Percentiles rank a stretch among this genome's conserved stretches.
Conservation (phyloP, 225 moss, liverwort and hornwort genomes). For the Polytrichum commune region DNA sequence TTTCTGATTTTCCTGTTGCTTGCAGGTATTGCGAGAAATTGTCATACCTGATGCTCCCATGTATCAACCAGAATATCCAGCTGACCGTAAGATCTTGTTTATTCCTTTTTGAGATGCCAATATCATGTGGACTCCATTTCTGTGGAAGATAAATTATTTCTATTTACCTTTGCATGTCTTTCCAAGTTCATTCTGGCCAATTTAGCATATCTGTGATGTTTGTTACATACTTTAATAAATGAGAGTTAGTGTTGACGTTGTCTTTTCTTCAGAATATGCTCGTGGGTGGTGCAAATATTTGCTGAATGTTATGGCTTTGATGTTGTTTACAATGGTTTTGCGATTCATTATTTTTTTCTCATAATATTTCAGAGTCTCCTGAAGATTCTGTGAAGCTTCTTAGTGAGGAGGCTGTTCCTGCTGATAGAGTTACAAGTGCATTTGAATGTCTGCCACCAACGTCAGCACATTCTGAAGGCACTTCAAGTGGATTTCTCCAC, state of each 20-base stretch:
- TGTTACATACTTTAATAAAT: not conserved
- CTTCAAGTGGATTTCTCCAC: slow-evolving; percentile 52
- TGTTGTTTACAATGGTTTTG: too few species aligned
- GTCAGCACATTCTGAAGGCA: slow-evolving; percentile 31
- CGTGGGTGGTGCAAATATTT: not conserved
- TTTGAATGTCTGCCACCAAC: slow-evolving; percentile 57
- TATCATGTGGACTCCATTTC: too few species aligned
- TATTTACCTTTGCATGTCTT: not conserved
- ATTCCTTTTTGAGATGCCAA: not conserved
- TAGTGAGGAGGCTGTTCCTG: slow-evolving; percentile 39
- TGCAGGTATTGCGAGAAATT: slow-evolving; percentile 53
- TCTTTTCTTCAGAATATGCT: too few species aligned
- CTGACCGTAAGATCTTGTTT: slow-evolving; percentile 54
- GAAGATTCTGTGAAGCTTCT: slow-evolving; percentile 64
- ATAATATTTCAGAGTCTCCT: slow-evolving; percentile 40
- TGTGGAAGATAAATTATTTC: too few species aligned
- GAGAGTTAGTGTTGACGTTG: not conserved
- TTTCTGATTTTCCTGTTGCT: slow-evolving; percentile 6
- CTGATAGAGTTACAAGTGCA: slow-evolving; percentile 58
- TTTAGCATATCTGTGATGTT: not conserved
- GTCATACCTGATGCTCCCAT: slow-evolving; percentile 79
- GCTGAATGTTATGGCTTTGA: not conserved
- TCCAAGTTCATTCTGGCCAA: too few species aligned
- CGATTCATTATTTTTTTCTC: not conserved
- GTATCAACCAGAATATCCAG: slow-evolving; percentile 81